These are phyloP conservation scores for Avena atlantica DNA, from an alignment of 176 grass and related monocot genomes.

Conservation along the genomic window DNA sequence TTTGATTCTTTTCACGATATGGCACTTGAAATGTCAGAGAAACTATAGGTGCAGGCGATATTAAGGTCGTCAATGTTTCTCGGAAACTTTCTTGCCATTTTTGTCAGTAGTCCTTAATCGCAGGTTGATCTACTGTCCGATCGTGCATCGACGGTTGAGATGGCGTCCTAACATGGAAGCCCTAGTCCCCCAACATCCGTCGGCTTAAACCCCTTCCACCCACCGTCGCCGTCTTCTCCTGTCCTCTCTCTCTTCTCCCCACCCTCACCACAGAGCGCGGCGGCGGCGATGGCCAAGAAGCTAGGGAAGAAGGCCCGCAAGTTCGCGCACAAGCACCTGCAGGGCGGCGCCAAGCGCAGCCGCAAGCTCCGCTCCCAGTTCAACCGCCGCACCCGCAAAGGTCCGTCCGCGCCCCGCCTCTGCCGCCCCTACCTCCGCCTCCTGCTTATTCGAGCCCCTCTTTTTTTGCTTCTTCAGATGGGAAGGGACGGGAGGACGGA, in stretches of 20 bases:
- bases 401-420: neutral
- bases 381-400: constrained; percentile 63
- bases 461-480: constrained; percentile 28
- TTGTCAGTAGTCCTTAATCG: no score
- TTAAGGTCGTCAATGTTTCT: no score
- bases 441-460: neutral
- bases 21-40: no score
- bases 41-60: no score
- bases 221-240: neutral
- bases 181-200: neutral
- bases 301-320: constrained; percentile 95
- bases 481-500: constrained; percentile 9
- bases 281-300: constrained; percentile 77
- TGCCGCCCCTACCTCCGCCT: neutral
- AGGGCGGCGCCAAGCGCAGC: constrained; percentile 69
- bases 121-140: neutral
- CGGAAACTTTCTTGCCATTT: neutral
- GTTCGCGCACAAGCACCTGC: constrained; percentile 90
- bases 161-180: neutral
- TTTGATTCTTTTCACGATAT: no score
- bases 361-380: constrained; percentile 78
- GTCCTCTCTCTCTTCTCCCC: neutral
- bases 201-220: neutral
- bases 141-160: neutral
- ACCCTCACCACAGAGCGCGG: neutral